phyloP scores from a whole-genome alignment of 495 filamentous ascomycete species.

The Aspergillus diversus region DNA sequence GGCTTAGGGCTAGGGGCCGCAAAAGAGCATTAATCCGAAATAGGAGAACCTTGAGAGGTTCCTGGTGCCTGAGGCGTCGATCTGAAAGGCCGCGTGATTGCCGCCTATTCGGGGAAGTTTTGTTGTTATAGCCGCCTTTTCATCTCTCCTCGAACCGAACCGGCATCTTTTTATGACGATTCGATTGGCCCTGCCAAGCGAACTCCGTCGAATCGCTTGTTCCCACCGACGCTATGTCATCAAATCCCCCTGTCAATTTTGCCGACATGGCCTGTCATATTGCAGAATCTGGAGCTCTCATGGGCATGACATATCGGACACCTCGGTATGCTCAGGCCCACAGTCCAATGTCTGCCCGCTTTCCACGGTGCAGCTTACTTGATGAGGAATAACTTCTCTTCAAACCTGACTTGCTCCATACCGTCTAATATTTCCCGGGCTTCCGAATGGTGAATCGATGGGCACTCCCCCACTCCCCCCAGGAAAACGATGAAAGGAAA shows the following conservation, averaged over 20 bases:
- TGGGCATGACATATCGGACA: not conserved
- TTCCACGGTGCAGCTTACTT: not conserved
- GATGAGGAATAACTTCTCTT: not conserved
- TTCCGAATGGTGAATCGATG: slow-evolving; percentile 1
- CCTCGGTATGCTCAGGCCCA: not conserved
- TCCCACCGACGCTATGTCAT: not conserved
- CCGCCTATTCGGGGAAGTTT: not conserved
- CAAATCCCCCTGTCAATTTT: not conserved
- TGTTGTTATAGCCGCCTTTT: slow-evolving; percentile 1
- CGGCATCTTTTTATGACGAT: not conserved
- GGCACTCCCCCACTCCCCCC: not conserved
- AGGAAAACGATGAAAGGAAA: not conserved
- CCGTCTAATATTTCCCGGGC: not conserved
- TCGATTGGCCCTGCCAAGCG: slow-evolving; percentile 1
- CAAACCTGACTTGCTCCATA: not conserved
- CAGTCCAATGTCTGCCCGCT: not conserved
- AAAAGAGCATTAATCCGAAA: not conserved
- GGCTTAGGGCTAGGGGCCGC: not conserved
- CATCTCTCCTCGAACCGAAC: not conserved
- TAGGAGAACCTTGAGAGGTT: slow-evolving; percentile 12
- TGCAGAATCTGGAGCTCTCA: not conserved
- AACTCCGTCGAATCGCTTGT: not conserved
- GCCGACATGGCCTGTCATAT: slow-evolving; percentile 1
- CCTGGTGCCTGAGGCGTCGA: not conserved
- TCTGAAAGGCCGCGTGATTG: not conserved